Evolutionary conservation across 2,329 filamentous ascomycete species (phyloP), one percentile per base, ranked within the genome.

Genomic region (Magnaporthales sp.): DNA sequence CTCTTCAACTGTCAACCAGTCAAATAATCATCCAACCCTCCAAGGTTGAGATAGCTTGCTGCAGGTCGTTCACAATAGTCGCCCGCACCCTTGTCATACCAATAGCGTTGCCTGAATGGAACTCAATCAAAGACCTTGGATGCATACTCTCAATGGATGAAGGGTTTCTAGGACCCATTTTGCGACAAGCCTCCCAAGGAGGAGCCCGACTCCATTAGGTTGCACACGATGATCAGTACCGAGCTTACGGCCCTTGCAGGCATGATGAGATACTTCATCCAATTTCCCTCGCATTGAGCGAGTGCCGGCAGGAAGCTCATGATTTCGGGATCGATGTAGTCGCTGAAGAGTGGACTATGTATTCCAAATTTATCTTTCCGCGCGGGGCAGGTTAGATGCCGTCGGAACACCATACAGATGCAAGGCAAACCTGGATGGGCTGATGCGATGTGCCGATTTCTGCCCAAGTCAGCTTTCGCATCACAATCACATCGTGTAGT

Each of bases 1-100:
- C 56, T 66, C 64, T 58, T 66, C 54, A 15, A 30, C 22, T 62
- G 22, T 30, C 27, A 32, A 31, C 64, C 64, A 65, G 64, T 65
- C 51, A 30, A 27, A 30, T n/a, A 7, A 29, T 29, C 54, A 24
- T 27, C 26, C 64, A 58, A 31, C 56, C 64, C 56, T 61, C 54
- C 64, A 22, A 46, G 19, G 31, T n/a, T 15, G 31, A 27, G 29
- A 24, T 32, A 26, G 51, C 64, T 1, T 58, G 8, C 30, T 27
- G 54, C 56, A 66, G 56, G 26, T 32, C 9, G 26, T 56, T 19
- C 27, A 31, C 64, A 62, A 22, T 38, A 62, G 64, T 62, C 30
- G 31, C 56, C 29, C 26, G 38, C 9, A 30, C 13, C 62, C 62
- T 15, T 63, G 62, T 38, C n/a, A 46, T 63, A 19, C 30, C 31